Percentiles rank a stretch among this genome's conserved stretches.
These are phyloP conservation scores for Trichophyton schoenleinii DNA, from an alignment of 2,329 filamentous ascomycete genomes.

Conservation along the genomic window DNA sequence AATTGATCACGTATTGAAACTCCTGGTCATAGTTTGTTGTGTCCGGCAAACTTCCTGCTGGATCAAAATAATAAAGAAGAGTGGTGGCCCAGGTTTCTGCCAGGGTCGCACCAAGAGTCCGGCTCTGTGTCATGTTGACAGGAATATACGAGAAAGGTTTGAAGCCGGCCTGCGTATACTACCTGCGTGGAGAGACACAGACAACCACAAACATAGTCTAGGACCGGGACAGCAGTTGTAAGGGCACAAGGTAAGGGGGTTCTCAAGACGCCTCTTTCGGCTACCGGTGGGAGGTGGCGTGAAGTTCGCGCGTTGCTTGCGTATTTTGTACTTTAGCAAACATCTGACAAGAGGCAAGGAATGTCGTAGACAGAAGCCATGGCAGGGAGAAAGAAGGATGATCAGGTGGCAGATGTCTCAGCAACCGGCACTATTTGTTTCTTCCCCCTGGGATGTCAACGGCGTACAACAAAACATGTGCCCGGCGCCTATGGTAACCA, in stretches of 20 bases:
- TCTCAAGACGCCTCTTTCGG: background rate
- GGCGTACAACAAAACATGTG: background rate
- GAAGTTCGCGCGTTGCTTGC: background rate
- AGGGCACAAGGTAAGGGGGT: background rate
- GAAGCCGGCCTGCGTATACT: background rate
- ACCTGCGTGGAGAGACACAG: background rate
- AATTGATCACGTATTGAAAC: background rate
- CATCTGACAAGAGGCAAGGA: background rate
- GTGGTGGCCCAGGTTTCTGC: background rate
- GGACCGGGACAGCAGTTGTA: background rate
- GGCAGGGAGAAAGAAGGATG: background rate
- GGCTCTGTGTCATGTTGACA: background rate
- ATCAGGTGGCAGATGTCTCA: background rate
- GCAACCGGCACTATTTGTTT: background rate
- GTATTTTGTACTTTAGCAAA: background rate
- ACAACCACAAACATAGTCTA: background rate
- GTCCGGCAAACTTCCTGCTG: background rate
- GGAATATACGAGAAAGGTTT: constrained; percentile 1
- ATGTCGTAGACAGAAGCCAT: background rate
- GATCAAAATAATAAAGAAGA: background rate
- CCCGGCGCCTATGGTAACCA: background rate
- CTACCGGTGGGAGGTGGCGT: background rate
- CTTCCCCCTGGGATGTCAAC: background rate
- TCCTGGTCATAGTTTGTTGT: background rate
- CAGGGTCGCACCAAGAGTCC: background rate